Percentiles rank a stretch among this genome's conserved stretches.
Conservation (phyloP, 305 asterid genomes). For the Coffea humblotiana region DNA sequence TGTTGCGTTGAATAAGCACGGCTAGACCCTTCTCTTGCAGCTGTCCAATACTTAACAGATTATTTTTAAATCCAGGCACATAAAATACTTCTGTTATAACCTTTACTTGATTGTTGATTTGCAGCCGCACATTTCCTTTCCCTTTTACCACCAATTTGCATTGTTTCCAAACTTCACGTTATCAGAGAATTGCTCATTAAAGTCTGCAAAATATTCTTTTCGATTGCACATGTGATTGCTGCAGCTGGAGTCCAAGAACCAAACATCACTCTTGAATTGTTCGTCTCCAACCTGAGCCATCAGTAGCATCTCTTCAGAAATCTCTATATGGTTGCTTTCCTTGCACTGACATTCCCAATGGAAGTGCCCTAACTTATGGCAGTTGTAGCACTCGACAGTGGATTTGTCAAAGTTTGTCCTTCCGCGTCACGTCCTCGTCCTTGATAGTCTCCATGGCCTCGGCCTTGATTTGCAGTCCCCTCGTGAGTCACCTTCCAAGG, state of each 20-base stretch:
- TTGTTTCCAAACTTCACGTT: too few relatives aligned
- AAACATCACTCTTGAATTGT: not conserved
- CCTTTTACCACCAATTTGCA: too few relatives aligned
- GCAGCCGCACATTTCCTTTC: too few relatives aligned
- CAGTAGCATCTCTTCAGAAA: not conserved
- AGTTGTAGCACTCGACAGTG: not conserved
- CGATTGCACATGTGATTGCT: not conserved
- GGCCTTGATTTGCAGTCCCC: not conserved
- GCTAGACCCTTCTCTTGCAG: too few relatives aligned
- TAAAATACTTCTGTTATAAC: too few relatives aligned
- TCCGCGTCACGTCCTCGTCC: not conserved
- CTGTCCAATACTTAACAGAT: too few relatives aligned
- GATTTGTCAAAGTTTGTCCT: not conserved
- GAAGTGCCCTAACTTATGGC: constrained; percentile 11
- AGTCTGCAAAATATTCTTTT: not conserved
- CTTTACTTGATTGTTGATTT: too few relatives aligned
- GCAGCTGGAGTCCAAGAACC: constrained; percentile 3
- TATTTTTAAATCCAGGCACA: too few relatives aligned
- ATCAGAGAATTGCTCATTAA: too few relatives aligned
- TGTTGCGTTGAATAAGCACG: too few relatives aligned
- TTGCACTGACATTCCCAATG: not conserved
- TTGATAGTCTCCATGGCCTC: not conserved
- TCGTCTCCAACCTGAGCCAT: not conserved
- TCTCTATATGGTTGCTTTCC: constrained; percentile 4
- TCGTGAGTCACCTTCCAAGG: constrained; percentile 4